These are phyloP conservation scores for Maudiozyma bulderi DNA, from an alignment of 805 yeast species.

Conservation along the genomic window DNA sequence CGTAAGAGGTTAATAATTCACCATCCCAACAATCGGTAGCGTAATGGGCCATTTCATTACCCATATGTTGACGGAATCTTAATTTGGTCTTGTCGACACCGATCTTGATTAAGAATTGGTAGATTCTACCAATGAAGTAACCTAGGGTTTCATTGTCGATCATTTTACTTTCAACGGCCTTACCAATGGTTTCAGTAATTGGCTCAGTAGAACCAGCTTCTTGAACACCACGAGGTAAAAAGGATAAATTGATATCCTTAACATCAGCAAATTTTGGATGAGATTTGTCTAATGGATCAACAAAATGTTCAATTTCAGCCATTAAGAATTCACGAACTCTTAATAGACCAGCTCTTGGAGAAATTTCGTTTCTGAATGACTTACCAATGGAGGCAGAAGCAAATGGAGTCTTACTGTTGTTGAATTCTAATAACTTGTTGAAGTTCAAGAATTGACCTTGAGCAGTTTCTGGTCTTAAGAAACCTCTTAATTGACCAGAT, in stretches of 20 bases:
- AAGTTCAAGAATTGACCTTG: conserved; percentile 98
- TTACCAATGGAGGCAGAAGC: conserved; percentile 99
- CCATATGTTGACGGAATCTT: conserved; percentile 97
- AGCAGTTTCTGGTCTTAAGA: conserved; percentile 96
- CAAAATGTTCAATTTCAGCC: conserved; percentile 99
- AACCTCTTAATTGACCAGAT: conserved; percentile 92
- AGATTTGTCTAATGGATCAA: conserved; percentile 81
- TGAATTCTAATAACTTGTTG: conserved; percentile 84
- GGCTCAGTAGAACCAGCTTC: conserved; percentile 72
- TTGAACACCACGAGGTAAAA: conserved; percentile 83
- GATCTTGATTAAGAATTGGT: conserved; percentile 69
- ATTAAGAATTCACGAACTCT: conserved; percentile 97
- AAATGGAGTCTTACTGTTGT: conserved; percentile 95
- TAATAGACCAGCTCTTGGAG: conserved; percentile 94
- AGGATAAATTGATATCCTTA: conserved; percentile 58
- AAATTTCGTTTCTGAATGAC: conserved; percentile 96
- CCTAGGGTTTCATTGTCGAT: conserved; percentile 96
- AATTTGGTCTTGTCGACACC: conserved; percentile 80
- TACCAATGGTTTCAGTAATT: conserved; percentile 63
- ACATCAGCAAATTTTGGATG: conserved; percentile 77
- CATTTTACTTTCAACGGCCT: conserved; percentile 80
- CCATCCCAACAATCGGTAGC: conserved; percentile 99
- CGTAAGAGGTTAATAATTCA: conserved; percentile 88
- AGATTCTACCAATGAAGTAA: conserved; percentile 91
- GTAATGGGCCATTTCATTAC: conserved; percentile 98